Percentiles rank a stretch among this genome's conserved stretches.
These are phyloP conservation scores for Ettlia oleoabundans DNA, from an alignment of 139 green algal genomes.

Conservation along the genomic window DNA sequence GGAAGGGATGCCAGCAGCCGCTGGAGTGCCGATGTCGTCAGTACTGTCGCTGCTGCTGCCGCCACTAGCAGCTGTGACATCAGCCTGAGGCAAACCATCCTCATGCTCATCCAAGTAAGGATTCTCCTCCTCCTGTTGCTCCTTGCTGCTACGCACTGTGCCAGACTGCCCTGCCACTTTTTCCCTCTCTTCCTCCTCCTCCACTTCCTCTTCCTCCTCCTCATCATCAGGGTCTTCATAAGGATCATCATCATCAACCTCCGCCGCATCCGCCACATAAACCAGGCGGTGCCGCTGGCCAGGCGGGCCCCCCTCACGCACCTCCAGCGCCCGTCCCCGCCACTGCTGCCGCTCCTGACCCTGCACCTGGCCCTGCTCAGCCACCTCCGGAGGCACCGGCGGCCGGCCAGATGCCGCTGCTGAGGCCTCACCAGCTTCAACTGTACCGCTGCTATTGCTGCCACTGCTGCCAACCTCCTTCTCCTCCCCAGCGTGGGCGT, in stretches of 20 bases:
- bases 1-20: too few species aligned
- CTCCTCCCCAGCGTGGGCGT: background rate
- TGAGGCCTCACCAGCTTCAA: too few species aligned
- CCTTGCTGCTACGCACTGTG: background rate
- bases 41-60: too few species aligned
- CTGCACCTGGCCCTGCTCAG: too few species aligned
- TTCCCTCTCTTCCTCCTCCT: background rate
- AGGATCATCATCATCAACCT: slow-evolving; percentile 7
- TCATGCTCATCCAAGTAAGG: background rate
- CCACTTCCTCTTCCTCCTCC: background rate
- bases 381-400: background rate
- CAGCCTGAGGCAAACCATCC: background rate
- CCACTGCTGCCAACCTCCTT: background rate
- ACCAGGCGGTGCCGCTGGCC: background rate
- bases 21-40: background rate
- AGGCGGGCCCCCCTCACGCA: background rate
- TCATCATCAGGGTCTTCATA: slow-evolving; percentile 8
- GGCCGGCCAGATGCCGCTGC: too few species aligned
- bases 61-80: too few species aligned
- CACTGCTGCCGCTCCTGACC: background rate
- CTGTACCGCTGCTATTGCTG: background rate
- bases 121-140: background rate
- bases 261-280: background rate
- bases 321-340: background rate
- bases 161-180: background rate